These are phyloP conservation scores for Buxus sempervirens DNA, from an alignment of 164 flowering plant genomes.

Conservation along the genomic window DNA sequence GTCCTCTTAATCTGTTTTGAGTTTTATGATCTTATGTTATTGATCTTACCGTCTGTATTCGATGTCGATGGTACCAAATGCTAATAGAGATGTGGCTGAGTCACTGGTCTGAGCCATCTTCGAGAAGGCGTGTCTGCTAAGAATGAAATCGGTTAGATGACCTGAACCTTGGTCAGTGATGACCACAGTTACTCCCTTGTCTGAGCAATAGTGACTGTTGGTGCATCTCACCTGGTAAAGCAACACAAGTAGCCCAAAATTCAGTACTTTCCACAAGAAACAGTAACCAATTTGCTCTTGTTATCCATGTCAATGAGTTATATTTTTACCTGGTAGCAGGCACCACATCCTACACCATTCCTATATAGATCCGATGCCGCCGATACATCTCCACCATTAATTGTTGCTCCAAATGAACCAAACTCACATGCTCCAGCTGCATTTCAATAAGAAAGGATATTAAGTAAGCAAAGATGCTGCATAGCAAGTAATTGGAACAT, in stretches of 20 bases:
- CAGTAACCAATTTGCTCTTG: no score
- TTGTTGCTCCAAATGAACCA: constrained; percentile 74
- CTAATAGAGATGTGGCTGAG: constrained; percentile 44
- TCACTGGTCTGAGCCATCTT: constrained; percentile 65
- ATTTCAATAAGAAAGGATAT: constrained; percentile 5
- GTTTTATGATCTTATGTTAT: not conserved
- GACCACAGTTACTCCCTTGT: constrained; percentile 69
- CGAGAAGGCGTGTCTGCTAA: constrained; percentile 57
- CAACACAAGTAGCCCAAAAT: not conserved
- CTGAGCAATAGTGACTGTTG: constrained; percentile 61
- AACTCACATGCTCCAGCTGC: constrained; percentile 76
- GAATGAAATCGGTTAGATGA: constrained; percentile 61
- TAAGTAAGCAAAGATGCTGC: not conserved
- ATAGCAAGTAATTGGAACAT: not conserved
- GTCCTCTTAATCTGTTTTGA: not conserved
- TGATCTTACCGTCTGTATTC: constrained; percentile 60
- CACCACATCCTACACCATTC: constrained; percentile 81
- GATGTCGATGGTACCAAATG: constrained; percentile 57
- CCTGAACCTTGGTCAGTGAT: constrained; percentile 71
- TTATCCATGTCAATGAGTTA: not conserved
- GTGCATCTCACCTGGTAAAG: constrained; percentile 69
- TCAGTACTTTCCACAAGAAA: no score
- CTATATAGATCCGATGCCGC: constrained; percentile 79
- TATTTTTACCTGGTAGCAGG: constrained; percentile 91
- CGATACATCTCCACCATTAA: constrained; percentile 82